A percentile compares a stretch with the other conserved stretches of the same genome.
phyloP scores from a whole-genome alignment of 1,139 yeast genomes.

The Pneumocystis carinii region DNA sequence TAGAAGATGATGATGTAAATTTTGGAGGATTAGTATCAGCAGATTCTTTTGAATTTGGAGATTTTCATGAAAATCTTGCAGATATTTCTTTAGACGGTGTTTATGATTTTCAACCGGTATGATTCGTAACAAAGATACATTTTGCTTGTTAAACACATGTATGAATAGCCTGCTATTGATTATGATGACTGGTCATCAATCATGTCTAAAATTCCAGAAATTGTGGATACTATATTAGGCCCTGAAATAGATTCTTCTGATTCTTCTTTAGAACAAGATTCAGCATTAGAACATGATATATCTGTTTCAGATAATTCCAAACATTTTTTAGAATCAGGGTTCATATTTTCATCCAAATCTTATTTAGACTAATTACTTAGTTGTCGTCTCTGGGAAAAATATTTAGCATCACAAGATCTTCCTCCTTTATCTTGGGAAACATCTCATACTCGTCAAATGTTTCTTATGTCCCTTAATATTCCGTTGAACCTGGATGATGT shows the following conservation, averaged over 20 bases:
- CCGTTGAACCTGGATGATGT: neutral
- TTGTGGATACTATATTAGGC: neutral
- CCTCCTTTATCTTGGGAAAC: neutral
- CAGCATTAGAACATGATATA: neutral
- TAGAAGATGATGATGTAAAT: neutral
- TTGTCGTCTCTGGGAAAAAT: neutral
- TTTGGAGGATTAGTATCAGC: neutral
- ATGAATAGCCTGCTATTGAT: neutral
- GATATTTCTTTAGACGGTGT: neutral
- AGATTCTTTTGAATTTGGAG: neutral
- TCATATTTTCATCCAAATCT: neutral
- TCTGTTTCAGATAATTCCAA: neutral
- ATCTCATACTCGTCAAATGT: neutral
- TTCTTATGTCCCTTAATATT: neutral
- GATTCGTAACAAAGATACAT: neutral
- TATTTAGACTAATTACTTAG: neutral
- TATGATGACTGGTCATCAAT: neutral
- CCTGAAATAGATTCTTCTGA: neutral
- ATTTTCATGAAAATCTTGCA: neutral
- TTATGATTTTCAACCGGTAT: neutral
- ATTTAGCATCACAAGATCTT: neutral
- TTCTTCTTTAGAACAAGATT: neutral
- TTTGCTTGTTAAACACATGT: neutral
- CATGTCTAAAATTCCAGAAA: neutral
- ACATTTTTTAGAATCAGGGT: neutral